Evolutionary conservation across 495 filamentous ascomycete genomes (phyloP).

Genomic region (Xanthoparmelia taractica): DNA sequence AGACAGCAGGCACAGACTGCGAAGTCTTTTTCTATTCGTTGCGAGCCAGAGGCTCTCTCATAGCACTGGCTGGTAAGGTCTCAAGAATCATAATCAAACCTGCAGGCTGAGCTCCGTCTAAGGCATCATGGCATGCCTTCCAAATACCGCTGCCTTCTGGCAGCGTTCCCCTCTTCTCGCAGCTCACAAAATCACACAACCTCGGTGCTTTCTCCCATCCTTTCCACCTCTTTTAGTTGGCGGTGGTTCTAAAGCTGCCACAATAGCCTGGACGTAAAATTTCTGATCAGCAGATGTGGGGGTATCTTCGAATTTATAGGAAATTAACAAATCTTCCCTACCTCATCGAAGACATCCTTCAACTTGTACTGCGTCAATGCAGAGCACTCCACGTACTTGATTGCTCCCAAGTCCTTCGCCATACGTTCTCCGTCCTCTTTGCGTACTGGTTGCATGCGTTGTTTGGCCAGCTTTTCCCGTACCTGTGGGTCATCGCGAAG

Average conservation of each 20-base stretch:
- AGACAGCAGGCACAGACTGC: background rate
- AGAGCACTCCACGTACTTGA: slow-evolving; percentile 98
- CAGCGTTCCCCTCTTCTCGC: background rate
- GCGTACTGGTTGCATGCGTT: slow-evolving; percentile 86
- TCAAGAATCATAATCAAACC: background rate
- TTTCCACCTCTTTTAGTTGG: slow-evolving; percentile 4
- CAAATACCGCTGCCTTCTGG: background rate
- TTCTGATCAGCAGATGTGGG: background rate
- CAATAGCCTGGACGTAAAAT: slow-evolving; percentile 58
- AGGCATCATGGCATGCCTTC: background rate
- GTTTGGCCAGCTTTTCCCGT: slow-evolving; percentile 83
- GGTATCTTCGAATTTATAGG: slow-evolving; percentile 2
- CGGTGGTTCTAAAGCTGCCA: slow-evolving; percentile 42
- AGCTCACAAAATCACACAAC: slow-evolving; percentile 7
- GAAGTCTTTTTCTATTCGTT: slow-evolving; percentile 6
- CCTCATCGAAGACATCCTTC: slow-evolving; percentile 99
- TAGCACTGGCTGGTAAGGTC: background rate
- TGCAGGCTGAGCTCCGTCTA: slow-evolving; percentile 4
- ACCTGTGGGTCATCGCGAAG: slow-evolving; percentile 84
- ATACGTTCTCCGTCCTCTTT: slow-evolving; percentile 92
- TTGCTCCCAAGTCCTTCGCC: slow-evolving; percentile 90
- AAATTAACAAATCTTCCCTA: slow-evolving; percentile 37
- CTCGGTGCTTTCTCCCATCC: background rate
- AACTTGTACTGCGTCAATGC: slow-evolving; percentile 96
- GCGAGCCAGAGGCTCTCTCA: background rate